A percentile compares a stretch with the other conserved stretches of the same genome.
Conservation (phyloP, 2,329 filamentous ascomycete genomes). For the Aureobasidium pullulans region DNA sequence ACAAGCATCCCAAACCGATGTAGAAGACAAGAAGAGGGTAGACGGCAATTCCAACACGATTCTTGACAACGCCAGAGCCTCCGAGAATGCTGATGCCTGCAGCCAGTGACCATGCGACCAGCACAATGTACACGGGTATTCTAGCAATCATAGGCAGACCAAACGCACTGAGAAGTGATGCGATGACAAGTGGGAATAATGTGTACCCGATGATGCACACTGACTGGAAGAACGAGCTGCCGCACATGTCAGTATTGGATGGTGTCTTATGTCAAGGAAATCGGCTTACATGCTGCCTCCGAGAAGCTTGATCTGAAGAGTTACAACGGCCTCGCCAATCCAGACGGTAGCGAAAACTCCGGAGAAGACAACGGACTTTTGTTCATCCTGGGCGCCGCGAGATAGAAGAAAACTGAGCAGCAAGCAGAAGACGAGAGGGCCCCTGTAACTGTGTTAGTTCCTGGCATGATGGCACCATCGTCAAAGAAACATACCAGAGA, state of each 20-base stretch:
- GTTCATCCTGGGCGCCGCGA: slow-evolving; percentile 67
- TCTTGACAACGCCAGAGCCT: slow-evolving; percentile 90
- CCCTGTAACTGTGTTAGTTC: slow-evolving; percentile 46
- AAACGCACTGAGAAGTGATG: slow-evolving; percentile 78
- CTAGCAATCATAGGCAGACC: slow-evolving; percentile 70
- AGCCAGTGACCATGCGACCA: slow-evolving; percentile 87
- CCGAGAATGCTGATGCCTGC: slow-evolving; percentile 94
- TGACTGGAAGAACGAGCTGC: slow-evolving; percentile 92
- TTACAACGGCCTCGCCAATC: slow-evolving; percentile 94
- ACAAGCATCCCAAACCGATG: slow-evolving; percentile 82
- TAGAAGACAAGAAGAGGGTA: slow-evolving; percentile 96
- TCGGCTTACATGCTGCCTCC: slow-evolving; percentile 87
- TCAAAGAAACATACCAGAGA: slow-evolving; percentile 56
- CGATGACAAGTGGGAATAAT: slow-evolving; percentile 91
- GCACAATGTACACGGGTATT: slow-evolving; percentile 82
- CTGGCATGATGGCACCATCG: slow-evolving; percentile 3
- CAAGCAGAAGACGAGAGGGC: slow-evolving; percentile 88
- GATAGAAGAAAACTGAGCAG: slow-evolving; percentile 82
- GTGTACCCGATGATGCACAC: slow-evolving; percentile 98
- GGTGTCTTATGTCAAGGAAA: not conserved
- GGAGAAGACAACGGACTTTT: slow-evolving; percentile 85
- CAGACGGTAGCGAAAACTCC: slow-evolving; percentile 95
- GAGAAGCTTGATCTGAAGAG: slow-evolving; percentile 92
- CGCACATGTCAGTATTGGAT: slow-evolving; percentile 21
- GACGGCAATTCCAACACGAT: slow-evolving; percentile 85